These are phyloP conservation scores for Myochromella boudieri DNA, from an alignment of 768 basidiomycete species.

Conservation along the genomic window DNA sequence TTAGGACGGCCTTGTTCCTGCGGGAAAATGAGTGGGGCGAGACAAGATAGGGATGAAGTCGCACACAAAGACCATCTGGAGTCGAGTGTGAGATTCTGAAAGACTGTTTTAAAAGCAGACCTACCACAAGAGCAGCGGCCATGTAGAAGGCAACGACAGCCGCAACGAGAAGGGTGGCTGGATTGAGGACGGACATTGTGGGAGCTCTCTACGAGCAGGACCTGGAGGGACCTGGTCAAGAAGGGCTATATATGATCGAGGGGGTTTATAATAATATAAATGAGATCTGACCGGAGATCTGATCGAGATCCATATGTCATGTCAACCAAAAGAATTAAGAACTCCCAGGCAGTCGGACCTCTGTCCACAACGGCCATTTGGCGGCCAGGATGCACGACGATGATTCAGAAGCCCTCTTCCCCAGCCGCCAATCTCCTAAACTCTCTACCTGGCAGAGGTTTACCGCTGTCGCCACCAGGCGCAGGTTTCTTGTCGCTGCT, in stretches of 20 bases:
- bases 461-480: slow-evolving; percentile 10
- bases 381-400: slow-evolving; percentile 14
- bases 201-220: slow-evolving; percentile 5
- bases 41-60: slow-evolving; percentile 8
- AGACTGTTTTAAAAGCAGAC: slow-evolving; percentile 26
- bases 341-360: no score
- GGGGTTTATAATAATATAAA: slow-evolving; percentile 8
- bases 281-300: slow-evolving; percentile 11
- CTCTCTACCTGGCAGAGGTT: slow-evolving; percentile 11
- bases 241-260: no score
- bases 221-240: neutral
- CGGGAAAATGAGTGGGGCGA: neutral
- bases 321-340: no score
- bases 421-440: neutral
- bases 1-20: slow-evolving; percentile 79
- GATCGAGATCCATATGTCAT: neutral
- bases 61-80: slow-evolving; percentile 55
- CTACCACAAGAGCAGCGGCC: slow-evolving; percentile 69
- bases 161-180: slow-evolving; percentile 52
- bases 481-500: slow-evolving; percentile 24
- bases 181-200: slow-evolving; percentile 28
- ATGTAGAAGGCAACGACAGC: slow-evolving; percentile 81
- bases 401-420: slow-evolving; percentile 9
- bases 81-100: neutral
- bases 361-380: no score